Evolutionary conservation across 163 green algal species (phyloP), one percentile per base, ranked within the genome.

Genomic region (Scenedesmus sp.): DNA sequence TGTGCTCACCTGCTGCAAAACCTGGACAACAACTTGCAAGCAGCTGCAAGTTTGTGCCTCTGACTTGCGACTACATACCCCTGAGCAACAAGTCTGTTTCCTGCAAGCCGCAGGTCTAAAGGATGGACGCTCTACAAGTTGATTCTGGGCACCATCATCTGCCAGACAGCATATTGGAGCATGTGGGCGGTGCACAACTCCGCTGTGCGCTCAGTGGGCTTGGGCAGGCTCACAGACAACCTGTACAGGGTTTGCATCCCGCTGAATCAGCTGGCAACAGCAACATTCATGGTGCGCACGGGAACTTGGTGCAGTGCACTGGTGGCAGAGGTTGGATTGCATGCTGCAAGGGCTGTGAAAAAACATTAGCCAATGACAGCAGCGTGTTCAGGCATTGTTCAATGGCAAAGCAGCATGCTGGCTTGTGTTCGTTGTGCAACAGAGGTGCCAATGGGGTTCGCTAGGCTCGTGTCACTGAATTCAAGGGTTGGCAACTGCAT

Each of bases 241-340:
- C 84, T 93, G 6, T 93, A 90, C 90, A 74, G 74, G 70, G 13
- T 86, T 10, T 90, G 66, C 83, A 93, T 93, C 15, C 90, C 90
- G 2, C 23, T 93, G 2, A n/a, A 87, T 3, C 15, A 82, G 90
- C 64, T 86, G 15, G 90, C 90, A 23, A 82, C 59, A 34, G 57
- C 56, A 20, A 34, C 73, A 3, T 93, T 93, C 62, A 64, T 92
- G 82, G 87, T 91, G 73, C 46, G 87, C 20, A 34, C 0, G 67
- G 2, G 70, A 46, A 46, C 70, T 52, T 4, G 66, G 66, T 76
- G 15, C 66, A 34, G 15, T 26, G 16, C 6, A 56, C 20, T 55
- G 26, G 23, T n/a, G 6, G 76, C 26, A 20, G 26, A 84, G 12
- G 76, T 59, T 15, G 66, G 73, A 34, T 23, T 23, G 18, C 34